Conservation (phyloP, 306 rosid genomes). For the Acacia melanoxylon region DNA sequence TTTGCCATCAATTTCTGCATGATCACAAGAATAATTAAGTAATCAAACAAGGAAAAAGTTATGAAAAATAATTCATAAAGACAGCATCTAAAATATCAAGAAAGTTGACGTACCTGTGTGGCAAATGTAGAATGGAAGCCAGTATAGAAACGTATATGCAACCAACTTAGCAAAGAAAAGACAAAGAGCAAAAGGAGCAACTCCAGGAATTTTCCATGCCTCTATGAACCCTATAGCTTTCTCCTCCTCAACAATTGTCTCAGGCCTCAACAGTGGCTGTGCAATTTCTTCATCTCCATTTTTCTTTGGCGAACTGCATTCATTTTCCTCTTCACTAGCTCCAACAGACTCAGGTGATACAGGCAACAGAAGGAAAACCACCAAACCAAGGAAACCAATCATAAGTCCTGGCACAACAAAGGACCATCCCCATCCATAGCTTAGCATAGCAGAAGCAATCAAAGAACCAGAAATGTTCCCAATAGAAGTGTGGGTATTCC, state of each 20-base stretch:
- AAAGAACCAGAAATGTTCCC: constrained; percentile 94
- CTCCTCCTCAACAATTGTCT: constrained; percentile 36
- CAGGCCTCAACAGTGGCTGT: constrained; percentile 58
- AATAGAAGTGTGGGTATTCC: constrained; percentile 98
- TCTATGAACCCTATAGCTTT: constrained; percentile 84
- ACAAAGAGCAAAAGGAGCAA: constrained; percentile 94
- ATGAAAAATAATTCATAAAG: neutral
- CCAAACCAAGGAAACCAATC: constrained; percentile 60
- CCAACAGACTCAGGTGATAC: constrained; percentile 76
- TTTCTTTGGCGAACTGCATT: constrained; percentile 53
- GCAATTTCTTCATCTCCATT: constrained; percentile 43
- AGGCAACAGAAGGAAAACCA: constrained; percentile 68
- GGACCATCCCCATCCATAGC: constrained; percentile 99
- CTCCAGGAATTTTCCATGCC: constrained; percentile 98
- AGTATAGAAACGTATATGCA: constrained; percentile 97
- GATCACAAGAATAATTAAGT: constrained; percentile 30
- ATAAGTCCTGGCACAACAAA: constrained; percentile 79
- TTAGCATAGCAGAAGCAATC: constrained; percentile 81
- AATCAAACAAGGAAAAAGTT: neutral
- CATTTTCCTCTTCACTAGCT: constrained; percentile 56
- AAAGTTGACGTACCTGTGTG: constrained; percentile 69
- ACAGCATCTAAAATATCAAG: neutral
- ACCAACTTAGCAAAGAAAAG: constrained; percentile 95
- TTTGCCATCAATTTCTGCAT: constrained; percentile 88
- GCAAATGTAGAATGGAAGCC: constrained; percentile 96